A percentile compares a stretch with the other conserved stretches of the same genome.
Conservation (phyloP, 176 grass and related monocot species). For the Saccharum officinarum region DNA sequence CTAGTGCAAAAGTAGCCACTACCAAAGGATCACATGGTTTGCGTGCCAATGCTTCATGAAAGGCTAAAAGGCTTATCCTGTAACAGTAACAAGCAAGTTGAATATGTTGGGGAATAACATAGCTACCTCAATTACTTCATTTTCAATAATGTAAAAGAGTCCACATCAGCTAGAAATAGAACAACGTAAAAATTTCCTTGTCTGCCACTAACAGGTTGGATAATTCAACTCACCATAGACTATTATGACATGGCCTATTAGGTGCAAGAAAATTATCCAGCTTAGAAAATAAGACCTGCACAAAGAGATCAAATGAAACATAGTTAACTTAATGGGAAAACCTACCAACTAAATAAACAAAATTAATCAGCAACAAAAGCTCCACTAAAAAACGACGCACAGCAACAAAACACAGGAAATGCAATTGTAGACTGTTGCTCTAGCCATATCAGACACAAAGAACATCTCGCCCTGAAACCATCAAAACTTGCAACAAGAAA, state of each 20-base stretch:
- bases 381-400: conserved; percentile 22
- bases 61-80: conserved; percentile 90
- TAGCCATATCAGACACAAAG: background rate
- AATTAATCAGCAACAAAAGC: background rate
- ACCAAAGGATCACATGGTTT: conserved; percentile 73
- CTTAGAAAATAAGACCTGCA: conserved; percentile 78
- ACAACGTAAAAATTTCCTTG: background rate
- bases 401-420: conserved; percentile 27
- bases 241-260: conserved; percentile 74
- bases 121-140: background rate
- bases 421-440: background rate
- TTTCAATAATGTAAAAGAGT: background rate
- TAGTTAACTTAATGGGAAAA: conserved; percentile 24
- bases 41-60: conserved; percentile 75
- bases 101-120: background rate
- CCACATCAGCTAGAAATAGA: background rate
- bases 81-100: background rate
- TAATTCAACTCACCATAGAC: conserved; percentile 77
- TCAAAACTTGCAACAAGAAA: background rate
- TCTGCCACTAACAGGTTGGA: conserved; percentile 20
- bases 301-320: conserved; percentile 7
- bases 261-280: conserved; percentile 94
- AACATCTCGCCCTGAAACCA: background rate
- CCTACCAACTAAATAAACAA: background rate
- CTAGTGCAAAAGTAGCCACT: conserved; percentile 75